Percentiles rank a stretch among this genome's conserved stretches.
phyloP scores from a whole-genome alignment of 179 eudicot genomes.

The Pouteria campechiana region DNA sequence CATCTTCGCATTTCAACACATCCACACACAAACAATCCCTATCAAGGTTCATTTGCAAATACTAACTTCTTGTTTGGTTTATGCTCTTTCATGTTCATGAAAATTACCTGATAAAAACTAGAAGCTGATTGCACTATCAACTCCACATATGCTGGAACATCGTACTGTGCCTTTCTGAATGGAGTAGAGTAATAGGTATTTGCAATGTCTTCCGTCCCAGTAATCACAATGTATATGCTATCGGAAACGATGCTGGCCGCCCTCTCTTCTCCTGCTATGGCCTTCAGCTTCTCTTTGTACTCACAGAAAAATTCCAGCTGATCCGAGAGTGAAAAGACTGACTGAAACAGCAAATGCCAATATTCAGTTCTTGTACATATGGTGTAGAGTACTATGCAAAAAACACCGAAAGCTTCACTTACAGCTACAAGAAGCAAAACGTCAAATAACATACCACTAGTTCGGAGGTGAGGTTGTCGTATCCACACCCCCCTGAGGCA shows the following conservation, averaged over 20 bases:
- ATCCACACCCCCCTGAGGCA: conserved; percentile 41
- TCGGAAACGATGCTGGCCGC: conserved; percentile 26
- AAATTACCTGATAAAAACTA: conserved; percentile 53
- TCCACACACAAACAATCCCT: too few relatives aligned
- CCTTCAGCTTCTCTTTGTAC: conserved; percentile 35
- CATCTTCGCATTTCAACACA: too few relatives aligned
- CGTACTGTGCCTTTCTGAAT: conserved; percentile 21
- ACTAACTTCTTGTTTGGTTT: too few relatives aligned
- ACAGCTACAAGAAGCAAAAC: not conserved
- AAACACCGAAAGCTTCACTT: too few relatives aligned
- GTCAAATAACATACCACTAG: conserved; percentile 19
- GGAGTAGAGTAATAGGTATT: conserved; percentile 47
- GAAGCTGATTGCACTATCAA: conserved; percentile 48
- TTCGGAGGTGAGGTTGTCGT: conserved; percentile 31
- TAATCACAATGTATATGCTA: conserved; percentile 25
- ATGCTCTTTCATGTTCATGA: not conserved
- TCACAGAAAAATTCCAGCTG: conserved; percentile 44
- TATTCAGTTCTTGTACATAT: too few relatives aligned
- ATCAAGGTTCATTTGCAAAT: too few relatives aligned
- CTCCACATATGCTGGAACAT: conserved; percentile 38
- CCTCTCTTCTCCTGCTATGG: conserved; percentile 37
- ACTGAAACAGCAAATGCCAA: too few relatives aligned
- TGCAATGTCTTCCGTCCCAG: conserved; percentile 63
- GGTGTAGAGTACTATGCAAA: too few relatives aligned
- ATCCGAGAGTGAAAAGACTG: conserved; percentile 23